A percentile compares a stretch with the other conserved stretches of the same genome.
Conservation (phyloP, 495 filamentous ascomycete genomes). For the Filosporella fistucella region DNA sequence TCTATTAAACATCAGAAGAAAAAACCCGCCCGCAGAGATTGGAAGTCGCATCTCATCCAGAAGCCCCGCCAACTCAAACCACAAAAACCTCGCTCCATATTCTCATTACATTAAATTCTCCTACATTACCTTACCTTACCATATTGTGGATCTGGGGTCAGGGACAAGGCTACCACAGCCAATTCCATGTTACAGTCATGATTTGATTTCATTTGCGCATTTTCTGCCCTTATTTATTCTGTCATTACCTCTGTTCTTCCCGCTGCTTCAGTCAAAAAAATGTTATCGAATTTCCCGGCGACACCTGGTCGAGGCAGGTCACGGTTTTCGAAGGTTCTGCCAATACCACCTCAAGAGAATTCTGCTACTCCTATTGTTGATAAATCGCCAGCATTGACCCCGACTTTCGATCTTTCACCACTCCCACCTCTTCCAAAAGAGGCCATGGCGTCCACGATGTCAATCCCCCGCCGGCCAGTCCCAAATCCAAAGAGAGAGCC, state of each 20-base stretch:
- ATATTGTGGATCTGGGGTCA: no score
- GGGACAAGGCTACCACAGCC: no score
- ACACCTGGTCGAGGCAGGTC: conserved; percentile 19
- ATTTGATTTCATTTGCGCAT: no score
- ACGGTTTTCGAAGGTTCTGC: conserved; percentile 21
- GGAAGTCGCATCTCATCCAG: no score
- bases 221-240: background rate
- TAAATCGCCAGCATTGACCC: conserved; percentile 5
- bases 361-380: background rate
- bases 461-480: conserved; percentile 22
- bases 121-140: no score
- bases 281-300: conserved; percentile 11
- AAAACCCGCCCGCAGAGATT: no score
- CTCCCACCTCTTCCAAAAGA: conserved; percentile 19
- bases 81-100: no score
- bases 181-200: no score
- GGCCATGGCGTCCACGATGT: conserved; percentile 4
- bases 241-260: background rate
- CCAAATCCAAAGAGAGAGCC: background rate
- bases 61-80: no score
- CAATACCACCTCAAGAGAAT: conserved; percentile 1
- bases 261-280: conserved; percentile 1
- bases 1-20: no score
- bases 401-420: conserved; percentile 6
- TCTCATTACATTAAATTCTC: no score